Evolutionary conservation across 176 grass and related monocot species (phyloP).

Genomic region (Carex myosuroides): DNA sequence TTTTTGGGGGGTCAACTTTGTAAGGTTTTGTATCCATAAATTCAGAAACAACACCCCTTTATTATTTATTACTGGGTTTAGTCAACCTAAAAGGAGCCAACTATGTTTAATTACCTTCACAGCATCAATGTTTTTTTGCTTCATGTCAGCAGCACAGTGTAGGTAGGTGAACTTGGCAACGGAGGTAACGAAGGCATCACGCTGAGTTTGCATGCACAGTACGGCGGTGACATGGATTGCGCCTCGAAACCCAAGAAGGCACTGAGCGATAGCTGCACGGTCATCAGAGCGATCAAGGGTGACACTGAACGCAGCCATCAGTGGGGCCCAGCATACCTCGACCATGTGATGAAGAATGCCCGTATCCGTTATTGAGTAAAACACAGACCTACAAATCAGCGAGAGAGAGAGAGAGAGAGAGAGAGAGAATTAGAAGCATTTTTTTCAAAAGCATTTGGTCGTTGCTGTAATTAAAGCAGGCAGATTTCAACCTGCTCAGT

Average conservation of each 20-base stretch:
- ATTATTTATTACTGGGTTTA: background rate
- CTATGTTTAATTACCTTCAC: conserved; percentile 45
- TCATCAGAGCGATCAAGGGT: conserved; percentile 82
- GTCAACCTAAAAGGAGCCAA: background rate
- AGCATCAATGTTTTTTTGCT: conserved; percentile 95
- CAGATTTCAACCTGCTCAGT: background rate
- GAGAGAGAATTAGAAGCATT: background rate
- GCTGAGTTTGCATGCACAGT: conserved; percentile 93
- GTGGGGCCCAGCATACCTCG: conserved; percentile 96
- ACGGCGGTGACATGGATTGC: conserved; percentile 80
- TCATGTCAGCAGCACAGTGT: conserved; percentile 93
- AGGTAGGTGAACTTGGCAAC: conserved; percentile 97
- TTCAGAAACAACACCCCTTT: background rate
- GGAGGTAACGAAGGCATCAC: conserved; percentile 94
- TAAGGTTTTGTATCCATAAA: background rate
- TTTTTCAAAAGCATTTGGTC: no score
- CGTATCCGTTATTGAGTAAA: conserved; percentile 78
- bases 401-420: background rate
- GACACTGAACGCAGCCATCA: conserved; percentile 98
- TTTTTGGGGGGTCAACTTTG: background rate
- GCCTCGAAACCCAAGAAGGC: conserved; percentile 79
- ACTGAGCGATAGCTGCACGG: conserved; percentile 79
- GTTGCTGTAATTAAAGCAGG: no score
- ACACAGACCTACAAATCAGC: conserved; percentile 64
- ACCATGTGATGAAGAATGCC: conserved; percentile 94